Conservation (phyloP, 2,329 filamentous ascomycete genomes). For the Myrmaecium sp. region DNA sequence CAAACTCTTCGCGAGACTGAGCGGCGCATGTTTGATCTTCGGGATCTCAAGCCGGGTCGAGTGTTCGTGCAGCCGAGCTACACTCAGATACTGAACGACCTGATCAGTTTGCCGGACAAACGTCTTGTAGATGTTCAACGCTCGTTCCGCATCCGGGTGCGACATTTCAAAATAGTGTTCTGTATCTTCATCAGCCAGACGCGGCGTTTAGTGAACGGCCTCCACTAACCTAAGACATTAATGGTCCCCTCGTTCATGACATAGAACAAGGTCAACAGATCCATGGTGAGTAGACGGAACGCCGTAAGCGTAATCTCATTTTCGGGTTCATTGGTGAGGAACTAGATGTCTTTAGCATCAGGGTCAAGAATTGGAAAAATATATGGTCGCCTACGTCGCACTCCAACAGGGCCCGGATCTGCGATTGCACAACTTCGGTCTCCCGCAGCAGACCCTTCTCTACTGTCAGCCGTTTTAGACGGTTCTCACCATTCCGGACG, state of each 20-base stretch:
- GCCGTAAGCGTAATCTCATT: constrained; percentile 95
- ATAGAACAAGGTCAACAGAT: constrained; percentile 79
- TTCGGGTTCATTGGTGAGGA: constrained; percentile 74
- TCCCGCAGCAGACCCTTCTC: constrained; percentile 87
- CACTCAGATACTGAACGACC: constrained; percentile 75
- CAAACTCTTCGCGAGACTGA: constrained; percentile 72
- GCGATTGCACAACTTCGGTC: constrained; percentile 76
- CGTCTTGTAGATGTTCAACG: constrained; percentile 77
- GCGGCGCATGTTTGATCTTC: constrained; percentile 91
- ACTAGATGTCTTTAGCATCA: constrained; percentile 32
- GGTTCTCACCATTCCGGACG: constrained; percentile 65
- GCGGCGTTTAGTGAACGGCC: constrained; percentile 1
- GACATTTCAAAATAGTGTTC: constrained; percentile 99
- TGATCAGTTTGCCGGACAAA: constrained; percentile 87
- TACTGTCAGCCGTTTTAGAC: constrained; percentile 69
- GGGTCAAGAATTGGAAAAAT: constrained; percentile 1
- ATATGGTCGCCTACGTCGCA: constrained; percentile 54
- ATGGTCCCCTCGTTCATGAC: constrained; percentile 95
- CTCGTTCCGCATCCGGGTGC: constrained; percentile 77
- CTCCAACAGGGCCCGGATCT: constrained; percentile 69
- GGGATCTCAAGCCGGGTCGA: constrained; percentile 88
- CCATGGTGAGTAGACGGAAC: constrained; percentile 78
- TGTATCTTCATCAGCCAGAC: too few species aligned
- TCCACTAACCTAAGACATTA: constrained; percentile 66
- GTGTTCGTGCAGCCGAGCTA: constrained; percentile 79